These are phyloP conservation scores for Kodamaea suecica DNA, from an alignment of 1,139 yeast species.

Conservation along the genomic window DNA sequence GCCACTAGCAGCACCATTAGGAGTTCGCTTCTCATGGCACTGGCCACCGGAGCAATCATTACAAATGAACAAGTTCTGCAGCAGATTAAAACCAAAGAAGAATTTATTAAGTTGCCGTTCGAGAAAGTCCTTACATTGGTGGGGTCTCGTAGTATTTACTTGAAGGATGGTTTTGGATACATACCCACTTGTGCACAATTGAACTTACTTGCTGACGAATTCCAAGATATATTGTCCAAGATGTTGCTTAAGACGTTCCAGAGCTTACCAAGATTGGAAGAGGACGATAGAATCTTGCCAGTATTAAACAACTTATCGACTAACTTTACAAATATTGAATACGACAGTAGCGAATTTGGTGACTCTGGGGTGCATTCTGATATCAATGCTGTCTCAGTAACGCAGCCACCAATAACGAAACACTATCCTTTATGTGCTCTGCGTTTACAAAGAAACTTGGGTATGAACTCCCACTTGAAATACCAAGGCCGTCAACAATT, in stretches of 20 bases:
- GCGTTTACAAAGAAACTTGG: conserved; percentile 60
- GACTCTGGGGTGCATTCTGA: conserved; percentile 41
- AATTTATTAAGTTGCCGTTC: conserved; percentile 79
- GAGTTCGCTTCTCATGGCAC: conserved; percentile 28
- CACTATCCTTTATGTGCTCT: conserved; percentile 86
- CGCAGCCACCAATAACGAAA: conserved; percentile 49
- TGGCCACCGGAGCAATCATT: conserved; percentile 25
- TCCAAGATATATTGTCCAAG: conserved; percentile 48
- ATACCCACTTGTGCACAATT: conserved; percentile 81
- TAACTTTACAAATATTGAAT: conserved; percentile 65
- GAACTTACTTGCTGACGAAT: conserved; percentile 65
- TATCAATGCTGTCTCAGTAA: conserved; percentile 63
- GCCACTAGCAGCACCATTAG: conserved; percentile 44
- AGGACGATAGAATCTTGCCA: conserved; percentile 86
- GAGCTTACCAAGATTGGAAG: conserved; percentile 80
- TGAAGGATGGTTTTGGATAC: conserved; percentile 72
- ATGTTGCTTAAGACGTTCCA: conserved; percentile 70
- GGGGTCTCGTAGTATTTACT: conserved; percentile 62
- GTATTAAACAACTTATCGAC: conserved; percentile 73
- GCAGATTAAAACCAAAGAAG: conserved; percentile 49
- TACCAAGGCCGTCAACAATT: conserved; percentile 84
- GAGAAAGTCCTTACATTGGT: conserved; percentile 78
- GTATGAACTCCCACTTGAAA: conserved; percentile 66
- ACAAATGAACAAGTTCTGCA: conserved; percentile 42
- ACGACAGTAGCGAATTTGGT: conserved; percentile 31